These are phyloP conservation scores for Capronia epimyces DNA, from an alignment of 2,329 filamentous ascomycete genomes.

Conservation along the genomic window DNA sequence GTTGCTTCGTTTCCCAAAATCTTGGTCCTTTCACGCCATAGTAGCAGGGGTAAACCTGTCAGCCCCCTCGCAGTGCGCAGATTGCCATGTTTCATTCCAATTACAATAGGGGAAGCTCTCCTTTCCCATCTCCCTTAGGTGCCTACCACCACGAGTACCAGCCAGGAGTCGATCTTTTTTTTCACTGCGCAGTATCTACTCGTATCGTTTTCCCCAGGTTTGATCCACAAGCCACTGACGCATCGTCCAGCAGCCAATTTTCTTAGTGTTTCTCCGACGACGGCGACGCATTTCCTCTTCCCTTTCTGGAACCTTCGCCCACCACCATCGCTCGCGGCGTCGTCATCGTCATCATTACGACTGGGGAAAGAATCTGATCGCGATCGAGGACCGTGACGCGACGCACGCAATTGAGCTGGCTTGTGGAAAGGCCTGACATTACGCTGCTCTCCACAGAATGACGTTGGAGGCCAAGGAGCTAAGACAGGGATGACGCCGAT, in stretches of 20 bases:
- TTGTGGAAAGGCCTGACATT: not conserved
- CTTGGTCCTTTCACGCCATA: too few species aligned
- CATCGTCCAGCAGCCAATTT: not conserved
- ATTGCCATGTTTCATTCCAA: not conserved
- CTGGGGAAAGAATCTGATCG: not conserved
- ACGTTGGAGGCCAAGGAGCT: conserved; percentile 1
- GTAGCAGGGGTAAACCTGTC: not conserved
- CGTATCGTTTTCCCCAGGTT: not conserved
- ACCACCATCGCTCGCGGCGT: not conserved
- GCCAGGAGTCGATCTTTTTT: too few species aligned
- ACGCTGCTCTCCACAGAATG: conserved; percentile 1
- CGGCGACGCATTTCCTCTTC: not conserved
- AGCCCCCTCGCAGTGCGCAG: not conserved
- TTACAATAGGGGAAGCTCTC: too few species aligned
- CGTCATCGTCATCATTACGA: conserved; percentile 6
- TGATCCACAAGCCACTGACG: conserved; percentile 8
- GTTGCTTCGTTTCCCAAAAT: too few species aligned
- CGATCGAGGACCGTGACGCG: conserved; percentile 1
- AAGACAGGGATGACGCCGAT: not conserved
- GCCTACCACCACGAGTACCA: too few species aligned
- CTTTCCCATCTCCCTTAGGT: too few species aligned
- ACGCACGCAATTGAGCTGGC: not conserved
- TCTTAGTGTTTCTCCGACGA: not conserved
- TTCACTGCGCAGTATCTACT: not conserved
- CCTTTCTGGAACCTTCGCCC: not conserved